These are phyloP conservation scores for Rhododendron kiyosumense DNA, from an alignment of 148 eudicot species.

Conservation along the genomic window DNA sequence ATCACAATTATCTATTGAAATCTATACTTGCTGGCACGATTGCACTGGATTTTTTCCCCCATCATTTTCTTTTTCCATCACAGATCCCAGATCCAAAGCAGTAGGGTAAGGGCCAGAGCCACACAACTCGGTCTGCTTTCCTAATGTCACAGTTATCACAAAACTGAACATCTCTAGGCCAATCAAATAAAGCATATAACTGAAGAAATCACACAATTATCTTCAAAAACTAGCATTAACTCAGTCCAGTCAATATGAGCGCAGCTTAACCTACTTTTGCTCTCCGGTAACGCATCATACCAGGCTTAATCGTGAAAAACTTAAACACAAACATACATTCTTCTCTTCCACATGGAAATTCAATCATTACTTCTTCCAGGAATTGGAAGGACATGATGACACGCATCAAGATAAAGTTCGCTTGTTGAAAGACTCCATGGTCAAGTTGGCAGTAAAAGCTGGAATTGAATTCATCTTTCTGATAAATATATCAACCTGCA, in stretches of 20 bases:
- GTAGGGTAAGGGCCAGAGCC: neutral
- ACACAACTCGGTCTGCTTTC: neutral
- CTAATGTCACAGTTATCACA: neutral
- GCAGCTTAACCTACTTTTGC: neutral
- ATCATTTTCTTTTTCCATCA: neutral
- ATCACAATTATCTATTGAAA: neutral
- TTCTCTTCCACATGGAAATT: neutral
- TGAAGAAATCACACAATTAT: neutral
- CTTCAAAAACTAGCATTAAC: neutral
- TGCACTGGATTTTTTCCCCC: neutral
- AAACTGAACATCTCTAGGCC: neutral
- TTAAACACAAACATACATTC: neutral
- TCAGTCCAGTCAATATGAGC: neutral
- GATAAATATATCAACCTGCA: slow-evolving; percentile 82
- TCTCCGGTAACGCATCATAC: neutral
- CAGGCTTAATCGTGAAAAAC: neutral
- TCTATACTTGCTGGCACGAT: neutral
- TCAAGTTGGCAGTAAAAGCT: slow-evolving; percentile 96
- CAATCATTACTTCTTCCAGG: neutral
- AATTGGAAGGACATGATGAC: neutral
- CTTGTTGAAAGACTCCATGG: slow-evolving; percentile 93
- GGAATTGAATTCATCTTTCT: slow-evolving; percentile 89
- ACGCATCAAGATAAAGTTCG: slow-evolving; percentile 68
- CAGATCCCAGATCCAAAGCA: neutral
- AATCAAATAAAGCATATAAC: neutral